These are phyloP conservation scores for Lepraria neglecta DNA, from an alignment of 495 filamentous ascomycete genomes.

Conservation along the genomic window DNA sequence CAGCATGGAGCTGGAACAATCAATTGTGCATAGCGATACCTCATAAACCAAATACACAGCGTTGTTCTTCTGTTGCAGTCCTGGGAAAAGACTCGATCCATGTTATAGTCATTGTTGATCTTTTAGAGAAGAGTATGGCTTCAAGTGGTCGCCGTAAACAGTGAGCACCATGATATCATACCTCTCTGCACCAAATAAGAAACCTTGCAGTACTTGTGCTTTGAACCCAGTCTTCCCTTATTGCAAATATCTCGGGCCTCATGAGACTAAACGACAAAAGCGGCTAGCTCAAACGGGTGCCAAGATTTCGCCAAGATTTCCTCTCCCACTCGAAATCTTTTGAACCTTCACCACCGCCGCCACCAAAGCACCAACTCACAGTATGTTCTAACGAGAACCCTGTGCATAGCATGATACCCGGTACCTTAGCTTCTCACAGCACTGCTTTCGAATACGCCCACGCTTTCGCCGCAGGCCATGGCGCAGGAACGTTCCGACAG, in stretches of 20 bases:
- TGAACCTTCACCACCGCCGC: not conserved
- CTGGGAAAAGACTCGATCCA: not conserved
- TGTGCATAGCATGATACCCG: not conserved
- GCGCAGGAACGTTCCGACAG: slow-evolving; percentile 20
- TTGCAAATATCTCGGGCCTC: not conserved
- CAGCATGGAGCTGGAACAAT: not conserved
- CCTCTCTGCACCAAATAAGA: no score
- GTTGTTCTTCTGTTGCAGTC: not conserved
- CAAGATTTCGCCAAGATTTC: slow-evolving; percentile 22
- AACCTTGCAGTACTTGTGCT: no score
- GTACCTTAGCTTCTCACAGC: not conserved
- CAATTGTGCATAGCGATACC: slow-evolving; percentile 5
- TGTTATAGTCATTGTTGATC: no score
- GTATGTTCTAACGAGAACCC: not conserved
- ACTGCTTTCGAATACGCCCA: not conserved
- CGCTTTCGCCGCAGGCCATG: not conserved
- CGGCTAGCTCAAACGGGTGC: slow-evolving; percentile 1
- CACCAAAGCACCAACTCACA: not conserved
- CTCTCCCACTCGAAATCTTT: slow-evolving; percentile 16
- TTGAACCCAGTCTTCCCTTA: no score
- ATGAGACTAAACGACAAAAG: not conserved
- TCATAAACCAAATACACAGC: not conserved
- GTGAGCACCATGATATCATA: no score
- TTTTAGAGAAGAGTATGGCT: no score
- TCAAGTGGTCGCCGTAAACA: no score